These are phyloP conservation scores for Geranium brycei DNA, from an alignment of 345 rosid species.

Conservation along the genomic window DNA sequence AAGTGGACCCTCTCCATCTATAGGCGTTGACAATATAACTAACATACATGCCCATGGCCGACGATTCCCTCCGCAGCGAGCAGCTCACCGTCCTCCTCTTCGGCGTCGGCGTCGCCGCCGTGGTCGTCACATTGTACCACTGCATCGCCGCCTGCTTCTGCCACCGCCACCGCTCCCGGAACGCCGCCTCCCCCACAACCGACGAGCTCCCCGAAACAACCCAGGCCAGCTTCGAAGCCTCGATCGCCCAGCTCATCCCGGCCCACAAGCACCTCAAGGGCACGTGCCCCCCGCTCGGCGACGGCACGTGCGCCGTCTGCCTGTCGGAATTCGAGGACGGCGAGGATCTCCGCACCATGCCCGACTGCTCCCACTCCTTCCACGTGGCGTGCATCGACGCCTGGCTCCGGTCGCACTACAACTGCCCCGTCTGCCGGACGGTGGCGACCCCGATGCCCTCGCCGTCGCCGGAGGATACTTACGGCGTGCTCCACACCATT, in stretches of 20 bases:
- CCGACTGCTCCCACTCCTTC: slow-evolving; percentile 29
- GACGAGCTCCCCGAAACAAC: background rate
- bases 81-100: slow-evolving; percentile 13
- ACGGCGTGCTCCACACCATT: background rate
- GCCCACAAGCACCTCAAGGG: slow-evolving; percentile 25
- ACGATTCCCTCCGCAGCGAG: background rate
- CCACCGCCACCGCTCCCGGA: background rate
- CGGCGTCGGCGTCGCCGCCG: slow-evolving; percentile 20
- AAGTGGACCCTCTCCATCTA: background rate
- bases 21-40: background rate
- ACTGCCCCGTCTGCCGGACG: slow-evolving; percentile 33
- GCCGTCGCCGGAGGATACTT: background rate
- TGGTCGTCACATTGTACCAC: slow-evolving; percentile 29
- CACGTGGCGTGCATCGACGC: slow-evolving; percentile 31
- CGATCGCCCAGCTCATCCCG: slow-evolving; percentile 23
- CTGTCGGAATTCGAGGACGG: slow-evolving; percentile 30
- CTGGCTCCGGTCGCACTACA: slow-evolving; percentile 32
- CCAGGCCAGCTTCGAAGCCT: slow-evolving; percentile 15
- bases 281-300: slow-evolving; percentile 11
- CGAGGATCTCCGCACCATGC: slow-evolving; percentile 30
- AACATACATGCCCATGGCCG: background rate
- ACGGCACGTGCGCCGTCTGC: slow-evolving; percentile 23
- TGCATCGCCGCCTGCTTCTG: slow-evolving; percentile 23
- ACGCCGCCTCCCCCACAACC: background rate
- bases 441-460: slow-evolving; percentile 26